These are phyloP conservation scores for Cercophora sp. DNA, from an alignment of 495 filamentous ascomycete species.

Conservation along the genomic window DNA sequence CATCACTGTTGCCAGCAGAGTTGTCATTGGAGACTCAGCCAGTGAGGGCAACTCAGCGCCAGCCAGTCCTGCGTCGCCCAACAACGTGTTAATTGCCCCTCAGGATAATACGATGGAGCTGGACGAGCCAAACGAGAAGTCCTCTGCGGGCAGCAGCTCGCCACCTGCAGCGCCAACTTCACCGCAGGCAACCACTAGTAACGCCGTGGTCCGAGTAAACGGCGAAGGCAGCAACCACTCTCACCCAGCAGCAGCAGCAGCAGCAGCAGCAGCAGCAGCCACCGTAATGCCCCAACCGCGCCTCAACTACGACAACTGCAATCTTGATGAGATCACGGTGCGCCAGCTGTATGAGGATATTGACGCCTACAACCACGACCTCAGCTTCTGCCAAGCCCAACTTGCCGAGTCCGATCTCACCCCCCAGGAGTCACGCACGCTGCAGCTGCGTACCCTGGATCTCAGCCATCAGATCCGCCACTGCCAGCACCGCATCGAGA, in stretches of 20 bases:
- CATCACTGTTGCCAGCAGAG: not conserved
- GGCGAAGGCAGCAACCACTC: not conserved
- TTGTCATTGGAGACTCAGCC: not conserved
- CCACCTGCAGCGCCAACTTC: not conserved
- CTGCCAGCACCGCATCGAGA: conserved; percentile 37
- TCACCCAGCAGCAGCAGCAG: not conserved
- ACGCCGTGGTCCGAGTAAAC: not conserved
- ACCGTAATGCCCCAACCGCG: not conserved
- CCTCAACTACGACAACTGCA: not conserved
- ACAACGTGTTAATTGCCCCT: not conserved
- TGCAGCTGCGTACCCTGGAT: conserved; percentile 39
- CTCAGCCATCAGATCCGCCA: conserved; percentile 41
- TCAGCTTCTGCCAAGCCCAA: conserved; percentile 34
- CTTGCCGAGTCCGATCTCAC: conserved; percentile 33
- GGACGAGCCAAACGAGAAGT: not conserved
- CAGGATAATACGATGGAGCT: not conserved
- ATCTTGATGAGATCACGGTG: conserved; percentile 37
- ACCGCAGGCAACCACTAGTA: not conserved
- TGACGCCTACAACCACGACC: conserved; percentile 36
- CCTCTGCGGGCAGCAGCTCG: not conserved
- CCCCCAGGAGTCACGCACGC: conserved; percentile 37
- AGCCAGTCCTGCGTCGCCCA: not conserved
- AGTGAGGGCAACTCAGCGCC: not conserved
- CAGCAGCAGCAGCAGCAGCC: not conserved
- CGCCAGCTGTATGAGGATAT: conserved; percentile 43